phyloP scores from a whole-genome alignment of 768 basidiomycete species.

The Ephemerocybe angulata region DNA sequence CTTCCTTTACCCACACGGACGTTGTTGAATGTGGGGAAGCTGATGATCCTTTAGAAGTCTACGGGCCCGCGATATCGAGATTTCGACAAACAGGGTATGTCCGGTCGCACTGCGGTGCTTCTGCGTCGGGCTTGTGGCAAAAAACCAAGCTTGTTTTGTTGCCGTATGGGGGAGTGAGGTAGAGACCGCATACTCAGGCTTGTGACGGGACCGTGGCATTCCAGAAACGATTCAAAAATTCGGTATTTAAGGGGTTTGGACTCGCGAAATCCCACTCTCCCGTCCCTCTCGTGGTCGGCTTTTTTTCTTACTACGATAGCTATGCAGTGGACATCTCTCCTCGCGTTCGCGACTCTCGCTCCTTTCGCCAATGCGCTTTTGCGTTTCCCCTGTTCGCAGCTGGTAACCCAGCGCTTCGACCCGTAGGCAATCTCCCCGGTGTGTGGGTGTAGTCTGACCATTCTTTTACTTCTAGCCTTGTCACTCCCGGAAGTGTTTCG shows the following conservation, averaged over 20 bases:
- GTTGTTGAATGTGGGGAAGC: neutral
- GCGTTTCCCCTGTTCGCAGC: neutral
- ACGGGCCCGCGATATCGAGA: neutral
- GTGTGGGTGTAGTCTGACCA: neutral
- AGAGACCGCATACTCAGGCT: neutral
- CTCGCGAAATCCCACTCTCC: too few relatives aligned
- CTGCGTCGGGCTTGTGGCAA: neutral
- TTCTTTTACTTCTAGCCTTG: neutral
- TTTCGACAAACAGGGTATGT: neutral
- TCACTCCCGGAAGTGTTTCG: neutral
- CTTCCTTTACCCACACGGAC: neutral
- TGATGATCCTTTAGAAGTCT: neutral
- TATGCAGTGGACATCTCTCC: neutral
- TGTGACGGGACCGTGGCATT: too few relatives aligned
- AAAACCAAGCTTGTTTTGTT: too few relatives aligned
- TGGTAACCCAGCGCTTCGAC: neutral
- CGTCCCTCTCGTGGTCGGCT: too few relatives aligned
- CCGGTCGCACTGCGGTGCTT: neutral
- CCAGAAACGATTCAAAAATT: too few relatives aligned
- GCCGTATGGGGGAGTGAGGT: too few relatives aligned
- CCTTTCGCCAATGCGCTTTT: neutral
- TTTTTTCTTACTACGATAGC: too few relatives aligned
- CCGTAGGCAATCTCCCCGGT: neutral
- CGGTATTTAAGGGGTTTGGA: too few relatives aligned
- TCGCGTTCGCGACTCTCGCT: neutral